phyloP scores from a whole-genome alignment of 495 filamentous ascomycete species.

The Letharia columbiana region DNA sequence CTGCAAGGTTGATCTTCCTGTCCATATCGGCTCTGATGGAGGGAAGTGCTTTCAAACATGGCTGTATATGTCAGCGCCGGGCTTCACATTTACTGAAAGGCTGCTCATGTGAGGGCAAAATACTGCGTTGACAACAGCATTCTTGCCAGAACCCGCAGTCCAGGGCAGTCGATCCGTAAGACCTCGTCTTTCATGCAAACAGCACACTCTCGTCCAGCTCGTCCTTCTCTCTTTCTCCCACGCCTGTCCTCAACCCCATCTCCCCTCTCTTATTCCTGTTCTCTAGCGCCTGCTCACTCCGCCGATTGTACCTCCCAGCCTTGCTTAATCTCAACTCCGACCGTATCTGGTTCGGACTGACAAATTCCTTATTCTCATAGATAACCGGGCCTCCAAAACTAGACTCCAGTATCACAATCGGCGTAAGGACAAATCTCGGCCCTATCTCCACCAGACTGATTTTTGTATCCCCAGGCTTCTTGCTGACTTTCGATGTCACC shows the following conservation, averaged over 20 bases:
- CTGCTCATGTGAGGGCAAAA: no score
- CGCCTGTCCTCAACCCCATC: conserved; percentile 61
- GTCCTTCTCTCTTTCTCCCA: conserved; percentile 52
- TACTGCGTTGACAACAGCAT: no score
- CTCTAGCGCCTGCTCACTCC: conserved; percentile 66
- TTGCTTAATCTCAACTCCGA: conserved; percentile 65
- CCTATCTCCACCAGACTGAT: conserved; percentile 87
- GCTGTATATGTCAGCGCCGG: no score
- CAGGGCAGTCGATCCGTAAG: no score
- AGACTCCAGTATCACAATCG: conserved; percentile 90
- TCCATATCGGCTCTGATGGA: no score
- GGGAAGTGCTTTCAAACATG: no score
- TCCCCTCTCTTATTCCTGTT: conserved; percentile 63
- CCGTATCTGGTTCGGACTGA: conserved; percentile 89
- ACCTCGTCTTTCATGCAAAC: conserved; percentile 44
- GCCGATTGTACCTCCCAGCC: conserved; percentile 62
- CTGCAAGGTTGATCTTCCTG: no score
- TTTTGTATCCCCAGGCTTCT: conserved; percentile 51
- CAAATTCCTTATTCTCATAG: conserved; percentile 98
- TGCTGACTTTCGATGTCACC: conserved; percentile 31
- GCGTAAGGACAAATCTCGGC: conserved; percentile 87
- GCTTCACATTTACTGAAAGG: no score
- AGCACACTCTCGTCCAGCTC: conserved; percentile 72
- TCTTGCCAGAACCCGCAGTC: no score
- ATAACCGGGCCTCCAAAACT: conserved; percentile 95